These are phyloP conservation scores for Bothriochloa decipiens DNA, from an alignment of 176 grass and related monocot genomes.

Conservation along the genomic window DNA sequence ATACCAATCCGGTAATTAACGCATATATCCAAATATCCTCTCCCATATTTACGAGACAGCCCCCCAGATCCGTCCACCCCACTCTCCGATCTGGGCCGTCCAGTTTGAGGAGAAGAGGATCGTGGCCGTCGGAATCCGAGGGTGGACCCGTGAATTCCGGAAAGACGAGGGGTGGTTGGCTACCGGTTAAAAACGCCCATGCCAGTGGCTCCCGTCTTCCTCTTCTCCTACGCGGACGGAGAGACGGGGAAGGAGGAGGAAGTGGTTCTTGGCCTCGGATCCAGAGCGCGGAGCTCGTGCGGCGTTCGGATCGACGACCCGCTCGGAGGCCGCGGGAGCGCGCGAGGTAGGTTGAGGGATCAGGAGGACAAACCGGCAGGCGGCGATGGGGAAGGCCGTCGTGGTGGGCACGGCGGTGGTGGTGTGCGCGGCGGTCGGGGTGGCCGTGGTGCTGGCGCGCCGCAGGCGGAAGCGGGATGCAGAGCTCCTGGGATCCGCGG, in stretches of 20 bases:
- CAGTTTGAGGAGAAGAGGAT: background rate
- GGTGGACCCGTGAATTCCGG: conserved; percentile 49
- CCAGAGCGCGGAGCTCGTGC: conserved; percentile 12
- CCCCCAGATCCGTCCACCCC: conserved; percentile 13
- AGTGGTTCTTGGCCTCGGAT: conserved; percentile 32
- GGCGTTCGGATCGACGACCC: conserved; percentile 23
- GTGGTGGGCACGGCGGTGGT: conserved; percentile 62
- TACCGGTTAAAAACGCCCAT: conserved; percentile 56
- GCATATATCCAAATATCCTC: conserved; percentile 1
- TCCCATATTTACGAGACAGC: background rate
- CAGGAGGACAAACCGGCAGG: background rate
- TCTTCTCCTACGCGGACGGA: conserved; percentile 37
- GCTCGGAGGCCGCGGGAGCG: background rate
- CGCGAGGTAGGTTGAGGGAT: background rate
- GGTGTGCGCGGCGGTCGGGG: conserved; percentile 73
- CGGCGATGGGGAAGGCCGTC: conserved; percentile 69
- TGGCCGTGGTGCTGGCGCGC: conserved; percentile 55
- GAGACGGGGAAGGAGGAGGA: background rate
- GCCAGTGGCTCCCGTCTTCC: conserved; percentile 39
- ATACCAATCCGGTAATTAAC: background rate
- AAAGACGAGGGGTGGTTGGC: conserved; percentile 22
- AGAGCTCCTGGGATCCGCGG: conserved; percentile 26
- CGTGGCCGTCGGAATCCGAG: background rate
- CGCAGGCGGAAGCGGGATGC: conserved; percentile 36
- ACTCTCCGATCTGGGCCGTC: background rate